A percentile compares a stretch with the other conserved stretches of the same genome.
phyloP scores from a whole-genome alignment of 768 basidiomycete genomes.

The Rossbeevera mucosa region DNA sequence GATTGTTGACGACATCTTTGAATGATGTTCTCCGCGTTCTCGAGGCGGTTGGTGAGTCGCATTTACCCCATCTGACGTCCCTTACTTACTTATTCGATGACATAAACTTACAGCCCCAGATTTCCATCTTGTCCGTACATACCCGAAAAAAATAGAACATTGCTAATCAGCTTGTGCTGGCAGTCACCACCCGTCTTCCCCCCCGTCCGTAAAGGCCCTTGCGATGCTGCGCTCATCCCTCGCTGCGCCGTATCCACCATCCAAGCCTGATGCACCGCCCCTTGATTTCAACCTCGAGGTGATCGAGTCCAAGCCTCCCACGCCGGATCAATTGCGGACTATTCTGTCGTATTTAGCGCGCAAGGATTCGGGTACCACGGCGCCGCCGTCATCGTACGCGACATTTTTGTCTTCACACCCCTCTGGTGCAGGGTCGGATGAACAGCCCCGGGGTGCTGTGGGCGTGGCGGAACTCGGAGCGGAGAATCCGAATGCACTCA shows the following conservation, averaged over 20 bases:
- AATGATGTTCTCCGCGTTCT: slow-evolving; percentile 33
- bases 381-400: slow-evolving; percentile 20
- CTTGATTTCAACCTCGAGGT: slow-evolving; percentile 71
- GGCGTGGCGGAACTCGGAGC: slow-evolving; percentile 48
- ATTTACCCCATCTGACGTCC: background rate
- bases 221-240: slow-evolving; percentile 55
- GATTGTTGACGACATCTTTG: background rate
- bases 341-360: slow-evolving; percentile 56
- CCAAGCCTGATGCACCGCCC: slow-evolving; percentile 41
- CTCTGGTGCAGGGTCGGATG: slow-evolving; percentile 33
- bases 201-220: slow-evolving; percentile 60
- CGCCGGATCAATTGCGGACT: slow-evolving; percentile 59
- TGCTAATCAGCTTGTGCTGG: slow-evolving; percentile 2
- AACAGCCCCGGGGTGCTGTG: slow-evolving; percentile 38
- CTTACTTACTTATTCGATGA: background rate
- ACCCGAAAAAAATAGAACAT: background rate
- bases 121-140: slow-evolving; percentile 59
- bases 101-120: slow-evolving; percentile 41
- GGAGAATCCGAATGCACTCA: slow-evolving; percentile 56
- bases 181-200: slow-evolving; percentile 65
- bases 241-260: slow-evolving; percentile 58
- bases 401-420: slow-evolving; percentile 64
- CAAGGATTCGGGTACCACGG: slow-evolving; percentile 28
- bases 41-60: slow-evolving; percentile 30
- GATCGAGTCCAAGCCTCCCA: slow-evolving; percentile 60